These are phyloP conservation scores for Xylaria palmicola DNA, from an alignment of 495 filamentous ascomycete genomes.

Conservation along the genomic window DNA sequence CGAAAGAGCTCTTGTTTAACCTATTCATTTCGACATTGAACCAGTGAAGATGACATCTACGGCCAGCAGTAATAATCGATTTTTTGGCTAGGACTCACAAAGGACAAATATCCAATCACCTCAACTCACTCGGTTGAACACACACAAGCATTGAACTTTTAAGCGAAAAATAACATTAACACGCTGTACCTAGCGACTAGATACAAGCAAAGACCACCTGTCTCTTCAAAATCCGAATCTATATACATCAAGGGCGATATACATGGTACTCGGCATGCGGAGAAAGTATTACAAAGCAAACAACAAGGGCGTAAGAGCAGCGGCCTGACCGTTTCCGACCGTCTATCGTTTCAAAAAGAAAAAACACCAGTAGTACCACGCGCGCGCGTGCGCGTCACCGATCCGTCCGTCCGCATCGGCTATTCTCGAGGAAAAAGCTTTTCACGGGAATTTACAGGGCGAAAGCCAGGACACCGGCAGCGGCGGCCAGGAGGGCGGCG, in stretches of 20 bases:
- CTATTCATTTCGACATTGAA: too few species aligned
- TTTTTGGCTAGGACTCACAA: too few species aligned
- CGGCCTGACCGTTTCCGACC: background rate
- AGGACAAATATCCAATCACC: too few species aligned
- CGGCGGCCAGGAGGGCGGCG: conserved; percentile 29
- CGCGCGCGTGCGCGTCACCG: background rate
- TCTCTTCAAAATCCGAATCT: background rate
- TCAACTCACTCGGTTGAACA: background rate
- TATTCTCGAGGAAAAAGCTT: too few species aligned
- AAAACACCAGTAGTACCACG: background rate
- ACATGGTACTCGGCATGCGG: background rate
- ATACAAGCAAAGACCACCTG: conserved; percentile 12
- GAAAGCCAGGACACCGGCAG: conserved; percentile 30
- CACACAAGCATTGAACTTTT: background rate
- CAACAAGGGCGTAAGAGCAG: background rate
- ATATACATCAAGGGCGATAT: conserved; percentile 13
- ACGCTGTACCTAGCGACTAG: conserved; percentile 1
- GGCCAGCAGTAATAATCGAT: too few species aligned
- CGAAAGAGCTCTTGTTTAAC: too few species aligned
- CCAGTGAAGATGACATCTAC: too few species aligned
- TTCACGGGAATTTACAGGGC: conserved; percentile 25
- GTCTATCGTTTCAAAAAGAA: conserved; percentile 1
- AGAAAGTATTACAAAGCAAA: background rate
- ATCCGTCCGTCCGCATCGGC: conserved; percentile 1
- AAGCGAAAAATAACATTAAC: conserved; percentile 1